Base-by-base conservation (phyloP, 1,284 basidiomycete species). In the Wallemia ichthyophaga region DNA sequence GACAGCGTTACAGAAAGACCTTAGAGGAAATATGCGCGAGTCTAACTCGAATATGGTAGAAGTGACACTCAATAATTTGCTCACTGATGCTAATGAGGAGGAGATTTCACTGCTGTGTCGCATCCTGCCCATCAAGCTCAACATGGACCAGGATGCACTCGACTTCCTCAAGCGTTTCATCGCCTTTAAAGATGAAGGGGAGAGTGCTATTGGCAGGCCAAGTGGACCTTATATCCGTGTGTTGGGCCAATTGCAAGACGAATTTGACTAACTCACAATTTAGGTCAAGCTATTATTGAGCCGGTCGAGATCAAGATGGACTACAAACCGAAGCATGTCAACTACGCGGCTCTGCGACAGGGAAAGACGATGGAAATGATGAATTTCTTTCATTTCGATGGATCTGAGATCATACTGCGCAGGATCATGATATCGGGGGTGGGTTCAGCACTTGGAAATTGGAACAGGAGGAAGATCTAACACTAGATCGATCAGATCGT, bases 341-440 rank as follows among this genome's bases (percentile, higher is more conserved):
- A 98, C 69, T 94, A 95, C 69, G 73, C 79, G 61, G 91, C 89
- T n/a, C 73, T 96, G 58, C 77, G 82, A 19, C 82, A 91, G 65
- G 94, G 94, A 15, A 79, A 77, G 67, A 89, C 88, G 0, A 92
- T 94, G 62, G 94, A 98, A 68, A 72, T 98, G 60, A 96, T 98
- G 92, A 99, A 99, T 69, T 96, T 98, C 69, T 98, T 99, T 80
- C 91, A 96, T 70, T 99, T 98, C 65, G 92, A 98, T 65, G 92
- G 87, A 0, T 85, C 92, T 1, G 92, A 95, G 69, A 96, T 98
- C 87, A 92, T 88, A 0, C 71, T 99, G 58, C 77, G 92, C 58
- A 89, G 94, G 67, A 81, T 96, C 61, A 89, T 85, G 17, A 69
- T 96, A 25, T 80, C 82, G 59, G 94, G 92, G 19, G 86, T 91